Evolutionary conservation across 164 flowering plant species (phyloP), one percentile per base, ranked within the genome.

Genomic region (Akebia trifoliata): DNA sequence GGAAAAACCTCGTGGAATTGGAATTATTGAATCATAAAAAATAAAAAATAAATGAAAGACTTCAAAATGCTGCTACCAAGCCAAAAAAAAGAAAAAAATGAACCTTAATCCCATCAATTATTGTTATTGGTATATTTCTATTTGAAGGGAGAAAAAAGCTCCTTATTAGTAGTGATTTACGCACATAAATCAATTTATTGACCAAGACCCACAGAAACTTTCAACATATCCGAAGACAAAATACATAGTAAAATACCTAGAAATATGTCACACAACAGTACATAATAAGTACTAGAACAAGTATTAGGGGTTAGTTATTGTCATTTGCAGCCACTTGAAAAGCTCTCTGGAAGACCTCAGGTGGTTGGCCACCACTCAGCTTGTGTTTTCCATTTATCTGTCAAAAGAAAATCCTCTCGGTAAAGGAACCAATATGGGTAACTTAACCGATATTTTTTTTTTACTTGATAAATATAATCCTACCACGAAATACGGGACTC

Each of bases 401-500:
- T 50, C 42, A 48, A 59, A 42, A n/a, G n/a, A 49, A 7, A 59
- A 31, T 17, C 25, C 4, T 45, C 43, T 26, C 25, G 39, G 42
- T 18, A 12, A 49, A 49, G 28, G 24, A 50, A n/a, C 54, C n/a
- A 39, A 29, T n/a, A 12, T 24, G 15, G 22, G 15, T 39, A 29
- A 48, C 32, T 2, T 2, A 29, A 8, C 31, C 14, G 48, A 37
- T 11, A 30, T 17, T 40, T 52, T 21, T 4, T n/a, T 52, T 50
- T 30, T 8, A 22, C 29, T 18, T 18, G 2, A 34, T 52, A 34
- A 1, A 18, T 12, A 18, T 7, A 2, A 11, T 15, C 93, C 10
- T 66, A 91, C 96, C 80, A 79, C 78, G 68, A 32, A 91, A 58
- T 70, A 51, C n/a, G 97, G 97, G 34, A 91, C 96, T 45, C 97